These are phyloP conservation scores for Hemerocallis citrina DNA, from an alignment of 106 monocot species.

Conservation along the genomic window DNA sequence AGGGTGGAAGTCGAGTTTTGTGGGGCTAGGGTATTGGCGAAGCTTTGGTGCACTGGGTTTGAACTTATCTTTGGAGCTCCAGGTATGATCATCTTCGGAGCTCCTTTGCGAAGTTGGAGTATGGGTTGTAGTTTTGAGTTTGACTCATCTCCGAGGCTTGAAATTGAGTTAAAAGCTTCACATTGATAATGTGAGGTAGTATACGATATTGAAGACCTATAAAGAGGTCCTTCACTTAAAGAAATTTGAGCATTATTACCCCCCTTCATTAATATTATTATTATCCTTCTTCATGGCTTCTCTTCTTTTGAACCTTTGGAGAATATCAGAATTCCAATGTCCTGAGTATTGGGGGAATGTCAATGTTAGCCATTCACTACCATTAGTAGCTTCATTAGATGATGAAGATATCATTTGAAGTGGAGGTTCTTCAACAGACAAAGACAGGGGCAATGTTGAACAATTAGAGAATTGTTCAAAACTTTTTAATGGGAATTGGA, in stretches of 20 bases:
- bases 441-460: no score
- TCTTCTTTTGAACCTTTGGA: not conserved
- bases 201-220: not conserved
- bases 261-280: not conserved
- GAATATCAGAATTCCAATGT: not conserved
- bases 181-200: slow-evolving; percentile 16
- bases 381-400: slow-evolving; percentile 17
- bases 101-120: no score
- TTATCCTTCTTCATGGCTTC: not conserved
- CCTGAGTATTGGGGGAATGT: not conserved
- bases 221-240: not conserved
- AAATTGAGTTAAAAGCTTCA: slow-evolving; percentile 12
- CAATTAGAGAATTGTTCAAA: not conserved
- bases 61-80: no score
- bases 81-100: no score
- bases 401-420: slow-evolving; percentile 30
- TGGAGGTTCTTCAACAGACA: slow-evolving; percentile 3
- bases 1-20: no score
- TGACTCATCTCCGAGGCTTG: no score
- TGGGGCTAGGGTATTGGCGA: no score
- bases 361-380: slow-evolving; percentile 14
- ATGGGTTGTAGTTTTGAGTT: no score
- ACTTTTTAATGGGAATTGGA: slow-evolving; percentile 7
- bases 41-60: no score
- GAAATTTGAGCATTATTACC: slow-evolving; percentile 1